Evolutionary conservation across 495 filamentous ascomycete genomes (phyloP).

Genomic region (Glonium stellatum): DNA sequence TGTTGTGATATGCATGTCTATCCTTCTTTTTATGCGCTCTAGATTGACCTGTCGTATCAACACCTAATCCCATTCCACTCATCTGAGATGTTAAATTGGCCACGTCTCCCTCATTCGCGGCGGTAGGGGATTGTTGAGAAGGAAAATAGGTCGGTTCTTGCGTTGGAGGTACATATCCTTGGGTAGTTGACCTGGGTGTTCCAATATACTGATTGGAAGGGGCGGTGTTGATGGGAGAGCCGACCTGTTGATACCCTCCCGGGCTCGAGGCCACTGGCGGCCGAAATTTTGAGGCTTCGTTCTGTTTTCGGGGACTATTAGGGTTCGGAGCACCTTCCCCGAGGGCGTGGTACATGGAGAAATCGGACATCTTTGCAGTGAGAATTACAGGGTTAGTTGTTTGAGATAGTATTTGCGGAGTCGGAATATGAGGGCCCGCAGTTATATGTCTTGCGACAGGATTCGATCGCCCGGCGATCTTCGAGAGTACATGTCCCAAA

Average conservation of each 20-base stretch:
- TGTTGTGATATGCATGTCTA: slow-evolving; percentile 81
- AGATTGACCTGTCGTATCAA: slow-evolving; percentile 47
- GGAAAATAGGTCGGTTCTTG: slow-evolving; percentile 33
- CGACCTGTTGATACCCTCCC: slow-evolving; percentile 56
- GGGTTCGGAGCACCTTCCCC: slow-evolving; percentile 60
- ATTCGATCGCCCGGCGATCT: not conserved
- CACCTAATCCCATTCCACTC: slow-evolving; percentile 67
- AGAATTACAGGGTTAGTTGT: not conserved
- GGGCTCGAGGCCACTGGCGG: slow-evolving; percentile 44
- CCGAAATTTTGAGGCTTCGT: slow-evolving; percentile 51
- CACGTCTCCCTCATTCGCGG: slow-evolving; percentile 35
- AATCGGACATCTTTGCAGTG: slow-evolving; percentile 58
- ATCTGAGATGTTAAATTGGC: slow-evolving; percentile 76
- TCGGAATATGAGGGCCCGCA: not conserved
- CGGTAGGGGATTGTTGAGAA: slow-evolving; percentile 12
- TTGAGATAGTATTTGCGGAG: not conserved
- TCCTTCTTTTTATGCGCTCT: slow-evolving; percentile 82
- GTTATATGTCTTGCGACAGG: not conserved
- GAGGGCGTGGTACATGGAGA: slow-evolving; percentile 68
- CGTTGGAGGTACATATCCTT: slow-evolving; percentile 14
- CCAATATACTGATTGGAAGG: slow-evolving; percentile 39
- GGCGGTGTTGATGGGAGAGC: slow-evolving; percentile 41
- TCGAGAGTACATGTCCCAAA: slow-evolving; percentile 2
- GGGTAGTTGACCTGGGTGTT: slow-evolving; percentile 31
- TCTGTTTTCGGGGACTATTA: slow-evolving; percentile 46